These are phyloP conservation scores for Neospermospora avenae DNA, from an alignment of 2,329 filamentous ascomycete genomes.

Conservation along the genomic window DNA sequence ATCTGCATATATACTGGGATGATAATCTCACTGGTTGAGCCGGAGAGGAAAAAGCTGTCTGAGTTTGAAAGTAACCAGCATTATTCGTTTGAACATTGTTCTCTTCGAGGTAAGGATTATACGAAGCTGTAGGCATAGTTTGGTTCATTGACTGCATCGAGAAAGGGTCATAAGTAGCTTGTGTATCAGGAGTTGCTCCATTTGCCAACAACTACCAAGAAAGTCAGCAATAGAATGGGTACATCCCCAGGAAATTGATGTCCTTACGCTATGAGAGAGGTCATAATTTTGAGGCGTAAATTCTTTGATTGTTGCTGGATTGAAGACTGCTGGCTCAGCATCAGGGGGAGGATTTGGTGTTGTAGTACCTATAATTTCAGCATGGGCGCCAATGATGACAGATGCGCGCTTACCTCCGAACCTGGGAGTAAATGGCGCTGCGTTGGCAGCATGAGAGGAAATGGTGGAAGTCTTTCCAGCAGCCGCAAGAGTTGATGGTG, in stretches of 20 bases:
- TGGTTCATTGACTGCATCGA: slow-evolving; percentile 54
- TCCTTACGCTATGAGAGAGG: slow-evolving; percentile 45
- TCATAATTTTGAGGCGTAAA: slow-evolving; percentile 58
- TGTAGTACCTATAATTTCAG: slow-evolving; percentile 32
- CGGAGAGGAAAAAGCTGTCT: slow-evolving; percentile 49
- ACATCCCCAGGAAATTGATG: neutral
- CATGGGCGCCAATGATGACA: neutral
- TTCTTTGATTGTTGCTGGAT: slow-evolving; percentile 55
- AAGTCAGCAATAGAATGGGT: slow-evolving; percentile 21
- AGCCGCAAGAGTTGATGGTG: slow-evolving; percentile 56
- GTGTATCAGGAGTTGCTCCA: slow-evolving; percentile 47
- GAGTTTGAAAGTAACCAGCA: slow-evolving; percentile 64
- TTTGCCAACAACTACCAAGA: slow-evolving; percentile 41
- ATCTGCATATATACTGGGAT: neutral
- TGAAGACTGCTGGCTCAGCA: slow-evolving; percentile 46
- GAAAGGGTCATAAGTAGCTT: slow-evolving; percentile 61
- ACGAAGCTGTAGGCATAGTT: slow-evolving; percentile 49
- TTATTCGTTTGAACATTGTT: slow-evolving; percentile 51
- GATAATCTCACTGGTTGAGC: slow-evolving; percentile 53
- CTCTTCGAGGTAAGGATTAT: slow-evolving; percentile 78
- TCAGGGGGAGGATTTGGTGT: slow-evolving; percentile 33
- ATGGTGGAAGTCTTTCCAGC: slow-evolving; percentile 67
- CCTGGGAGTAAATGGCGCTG: slow-evolving; percentile 79
- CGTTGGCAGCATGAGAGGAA: slow-evolving; percentile 85
- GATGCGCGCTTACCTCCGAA: slow-evolving; percentile 32